Conservation (phyloP, 2,329 filamentous ascomycete species). For the Paramyrothecium roridum region DNA sequence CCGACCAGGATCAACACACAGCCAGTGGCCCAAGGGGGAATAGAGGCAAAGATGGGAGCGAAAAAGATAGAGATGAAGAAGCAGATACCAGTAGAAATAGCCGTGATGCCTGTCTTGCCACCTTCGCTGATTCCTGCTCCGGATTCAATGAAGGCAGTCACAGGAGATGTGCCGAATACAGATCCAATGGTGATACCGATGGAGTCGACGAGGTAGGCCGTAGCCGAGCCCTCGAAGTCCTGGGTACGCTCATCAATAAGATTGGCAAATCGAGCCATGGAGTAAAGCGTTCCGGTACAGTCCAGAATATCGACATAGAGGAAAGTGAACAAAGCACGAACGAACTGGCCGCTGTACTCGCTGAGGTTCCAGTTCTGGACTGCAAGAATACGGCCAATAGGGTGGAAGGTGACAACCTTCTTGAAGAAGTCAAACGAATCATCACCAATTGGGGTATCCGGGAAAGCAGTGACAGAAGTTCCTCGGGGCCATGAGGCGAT, state of each 20-base stretch:
- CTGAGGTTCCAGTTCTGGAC: conserved; percentile 69
- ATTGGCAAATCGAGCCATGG: conserved; percentile 68
- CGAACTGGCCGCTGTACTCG: conserved; percentile 66
- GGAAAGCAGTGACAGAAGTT: conserved; percentile 74
- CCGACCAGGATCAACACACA: conserved; percentile 77
- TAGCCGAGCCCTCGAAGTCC: conserved; percentile 76
- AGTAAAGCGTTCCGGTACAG: conserved; percentile 68
- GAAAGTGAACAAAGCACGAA: conserved; percentile 69
- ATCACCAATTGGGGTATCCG: conserved; percentile 62
- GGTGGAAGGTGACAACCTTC: conserved; percentile 73
- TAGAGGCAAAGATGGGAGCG: conserved; percentile 67
- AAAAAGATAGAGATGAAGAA: conserved; percentile 70
- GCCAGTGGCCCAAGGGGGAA: conserved; percentile 72
- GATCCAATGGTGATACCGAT: conserved; percentile 64
- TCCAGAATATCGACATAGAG: conserved; percentile 73
- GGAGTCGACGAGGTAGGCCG: conserved; percentile 69
- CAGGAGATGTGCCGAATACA: conserved; percentile 62
- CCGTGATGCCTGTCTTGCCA: conserved; percentile 65
- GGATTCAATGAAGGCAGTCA: conserved; percentile 68
- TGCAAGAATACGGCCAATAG: conserved; percentile 61
- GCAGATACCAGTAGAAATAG: conserved; percentile 61
- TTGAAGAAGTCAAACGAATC: conserved; percentile 75
- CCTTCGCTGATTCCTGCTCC: conserved; percentile 70
- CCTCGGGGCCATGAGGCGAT: conserved; percentile 78
- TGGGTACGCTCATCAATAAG: conserved; percentile 57